Percentiles rank a stretch among this genome's conserved stretches.
phyloP scores from a whole-genome alignment of 331 rosid genomes.

The Phaseolus coccineus region DNA sequence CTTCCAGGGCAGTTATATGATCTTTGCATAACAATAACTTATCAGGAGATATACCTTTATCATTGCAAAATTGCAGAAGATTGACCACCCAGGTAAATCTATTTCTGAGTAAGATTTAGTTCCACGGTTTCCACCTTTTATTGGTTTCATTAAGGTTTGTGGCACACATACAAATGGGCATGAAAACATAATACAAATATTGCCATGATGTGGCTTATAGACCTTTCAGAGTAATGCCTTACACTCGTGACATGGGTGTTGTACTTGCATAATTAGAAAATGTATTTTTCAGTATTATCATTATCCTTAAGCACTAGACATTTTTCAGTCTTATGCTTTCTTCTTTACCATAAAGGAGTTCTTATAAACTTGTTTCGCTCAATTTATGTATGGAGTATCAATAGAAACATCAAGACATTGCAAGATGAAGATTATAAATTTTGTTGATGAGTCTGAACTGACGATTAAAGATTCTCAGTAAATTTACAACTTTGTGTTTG shows the following conservation, averaged over 20 bases:
- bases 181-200: no score
- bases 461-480: slow-evolving; percentile 50
- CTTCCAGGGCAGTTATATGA: no score
- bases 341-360: background rate
- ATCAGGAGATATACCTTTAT: no score
- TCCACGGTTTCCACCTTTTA: background rate
- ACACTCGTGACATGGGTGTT: background rate
- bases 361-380: slow-evolving; percentile 19
- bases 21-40: no score
- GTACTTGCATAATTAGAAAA: background rate
- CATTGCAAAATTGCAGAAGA: no score
- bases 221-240: no score
- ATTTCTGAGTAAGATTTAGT: background rate
- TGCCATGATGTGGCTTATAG: no score
- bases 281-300: background rate
- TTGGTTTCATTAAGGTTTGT: background rate
- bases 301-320: background rate
- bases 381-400: slow-evolving; percentile 17
- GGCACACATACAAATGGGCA: background rate
- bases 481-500: slow-evolving; percentile 61
- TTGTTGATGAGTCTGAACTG: slow-evolving; percentile 34
- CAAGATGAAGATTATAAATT: slow-evolving; percentile 42
- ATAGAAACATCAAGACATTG: slow-evolving; percentile 30
- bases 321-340: background rate
- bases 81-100: no score